Percentiles rank a stretch among this genome's conserved stretches.
These are phyloP conservation scores for Xylaria sp. DNA, from an alignment of 2,329 filamentous ascomycete species.

Conservation along the genomic window DNA sequence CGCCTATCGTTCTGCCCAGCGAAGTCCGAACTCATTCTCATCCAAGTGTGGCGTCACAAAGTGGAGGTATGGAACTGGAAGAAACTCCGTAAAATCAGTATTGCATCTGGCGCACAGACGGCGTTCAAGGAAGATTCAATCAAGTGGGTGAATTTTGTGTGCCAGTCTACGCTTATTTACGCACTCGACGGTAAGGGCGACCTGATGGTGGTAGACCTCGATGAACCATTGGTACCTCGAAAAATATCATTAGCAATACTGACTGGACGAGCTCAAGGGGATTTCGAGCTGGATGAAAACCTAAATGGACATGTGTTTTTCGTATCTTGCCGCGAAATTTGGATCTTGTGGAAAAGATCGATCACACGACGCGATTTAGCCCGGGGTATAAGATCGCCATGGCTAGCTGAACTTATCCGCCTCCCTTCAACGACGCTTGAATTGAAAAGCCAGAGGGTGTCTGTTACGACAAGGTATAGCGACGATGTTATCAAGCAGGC, in stretches of 20 bases:
- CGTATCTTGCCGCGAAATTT: not conserved
- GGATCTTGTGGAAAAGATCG: not conserved
- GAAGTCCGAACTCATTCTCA: not conserved
- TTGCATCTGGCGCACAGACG: not conserved
- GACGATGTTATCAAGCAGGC: not conserved
- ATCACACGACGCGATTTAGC: not conserved
- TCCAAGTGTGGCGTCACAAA: not conserved
- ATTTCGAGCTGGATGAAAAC: not conserved
- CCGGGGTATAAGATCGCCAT: not conserved
- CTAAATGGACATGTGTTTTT: not conserved
- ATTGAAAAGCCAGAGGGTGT: not conserved
- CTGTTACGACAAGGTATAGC: not conserved
- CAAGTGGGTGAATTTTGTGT: not conserved
- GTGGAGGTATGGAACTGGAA: slow-evolving; percentile 3
- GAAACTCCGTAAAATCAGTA: not conserved
- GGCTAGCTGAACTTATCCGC: not conserved
- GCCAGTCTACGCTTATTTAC: slow-evolving; percentile 9
- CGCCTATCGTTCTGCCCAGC: not conserved
- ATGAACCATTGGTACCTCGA: not conserved
- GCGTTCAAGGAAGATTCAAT: not conserved
- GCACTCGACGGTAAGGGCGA: not conserved
- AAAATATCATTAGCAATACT: not conserved
- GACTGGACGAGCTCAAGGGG: not conserved
- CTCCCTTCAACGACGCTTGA: not conserved
- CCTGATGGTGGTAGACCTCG: slow-evolving; percentile 1